Base-by-base conservation (phyloP, 2,329 filamentous ascomycete species). In the Cordyceps fumosorosea region DNA sequence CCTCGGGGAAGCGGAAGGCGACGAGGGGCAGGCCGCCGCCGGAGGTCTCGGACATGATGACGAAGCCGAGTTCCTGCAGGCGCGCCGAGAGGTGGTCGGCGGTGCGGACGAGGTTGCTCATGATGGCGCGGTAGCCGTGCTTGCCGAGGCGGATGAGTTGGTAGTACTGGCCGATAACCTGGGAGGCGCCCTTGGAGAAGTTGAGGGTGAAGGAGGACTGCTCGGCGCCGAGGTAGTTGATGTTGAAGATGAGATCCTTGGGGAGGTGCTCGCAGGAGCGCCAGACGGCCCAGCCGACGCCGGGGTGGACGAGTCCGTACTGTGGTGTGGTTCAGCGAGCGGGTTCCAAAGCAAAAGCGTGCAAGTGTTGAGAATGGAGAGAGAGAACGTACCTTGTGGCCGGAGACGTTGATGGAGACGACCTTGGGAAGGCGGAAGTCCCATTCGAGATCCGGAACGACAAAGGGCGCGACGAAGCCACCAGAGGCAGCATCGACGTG, bases 91-190 rank as follows among this genome's bases (percentile, higher is more conserved):
- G 85, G 75, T 96, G 96, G 76, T 98, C 91, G 26, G 93, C 88
- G 0, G 89, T 96, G 59, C 89, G 86, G 26, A 91, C 97, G 65
- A 98, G 81, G 78, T 98, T 98, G 70, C 86, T 83, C 93, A 97
- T 97, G 80, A 98, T 96, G 70, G 88, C 83, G 62, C 89, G 86
- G 81, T 96, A 98, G 56, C 93, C 93, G 66, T 88, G 87, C 83
- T 96, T 96, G 64, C 93, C 93, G 4, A 98, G 86, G 34, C 93
- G 90, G 73, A 97, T 96, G 72, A 98, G 84, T 78, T 97, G 93
- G 80, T 98, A 97, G 80, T 97, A 98, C 77, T 98, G 93, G 32
- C 91, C 93, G 65, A 98, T 96, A 71, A 97, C 90, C 73, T 97
- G 93, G 6, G 89, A 91, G 14, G 93, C 93, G 62, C 93, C 93